Evolutionary conservation across 192 early-diverging fungal species (phyloP), one percentile per base, ranked within the genome.

Genomic region (Helicostylum pulchrum): DNA sequence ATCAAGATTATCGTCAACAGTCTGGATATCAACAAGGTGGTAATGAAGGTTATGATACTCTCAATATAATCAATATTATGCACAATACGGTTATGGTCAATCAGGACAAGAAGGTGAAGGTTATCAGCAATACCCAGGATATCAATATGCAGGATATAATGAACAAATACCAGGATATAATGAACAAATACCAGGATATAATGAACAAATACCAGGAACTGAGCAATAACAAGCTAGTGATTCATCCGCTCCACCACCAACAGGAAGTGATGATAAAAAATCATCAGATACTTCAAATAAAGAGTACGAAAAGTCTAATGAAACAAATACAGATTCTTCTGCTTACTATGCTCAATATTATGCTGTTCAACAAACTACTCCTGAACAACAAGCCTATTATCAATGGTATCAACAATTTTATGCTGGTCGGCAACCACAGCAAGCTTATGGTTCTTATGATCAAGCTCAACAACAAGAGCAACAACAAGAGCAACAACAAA

Each of bases 401-500:
- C 78, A 80, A 51, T 77, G 76, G 51, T 80, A 80, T 32, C 71
- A 74, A 34, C 78, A 80, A 48, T 74, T 77, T 32, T 77, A 77
- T 66, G n/a, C n/a, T n/a, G 65, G 65, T 19, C 39, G 42, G 0
- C 58, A 61, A 30, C 21, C 20, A 30, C 47, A 48, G 7, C 47
- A 48, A 34, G 17, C 46, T 5, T 49, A 66, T 5, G 55, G n/a
- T 36, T 11, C 43, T 4, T 66, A 52, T 59, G 53, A 65, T 48
- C 62, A 66, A 51, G 21, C 23, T 15, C 34, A 43, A 30, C 62
- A 51, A 53, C 31, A 50, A 49, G 46, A 14, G 4, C 15, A 50
- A 8, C 21, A 48, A 17, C 46, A 48, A 48, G 46, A 48, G 0
- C 15, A 48, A 17, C 46, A 48, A 48, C 46, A 48, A 48, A 19